Evolutionary conservation across 1,139 yeast genomes (phyloP), one percentile per base, ranked within the genome.

Genomic region (Debaryomyces sp.): DNA sequence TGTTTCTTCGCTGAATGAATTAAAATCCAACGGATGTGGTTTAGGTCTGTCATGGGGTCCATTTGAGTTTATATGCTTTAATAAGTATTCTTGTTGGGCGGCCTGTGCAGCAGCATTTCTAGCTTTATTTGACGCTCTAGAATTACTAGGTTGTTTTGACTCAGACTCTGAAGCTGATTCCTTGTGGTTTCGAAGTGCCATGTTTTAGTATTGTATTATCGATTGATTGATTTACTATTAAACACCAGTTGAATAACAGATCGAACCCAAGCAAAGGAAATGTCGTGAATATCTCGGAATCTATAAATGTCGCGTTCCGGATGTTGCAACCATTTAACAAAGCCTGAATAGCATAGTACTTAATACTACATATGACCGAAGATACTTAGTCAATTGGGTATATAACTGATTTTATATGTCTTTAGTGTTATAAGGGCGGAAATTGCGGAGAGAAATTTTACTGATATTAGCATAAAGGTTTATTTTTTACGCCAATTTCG

Each of bases 61-160:
- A 58, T 84, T 84, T 9, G 86, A 79, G 59, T 83, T 75, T 43
- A 84, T 82, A 55, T 84, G 87, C 54, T 78, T 80, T 21, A 82
- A 73, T 9, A 84, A 66, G 47, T 71, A 80, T 54, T 80, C 83
- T 54, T 82, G 86, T 54, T 83, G 88, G 2, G 85, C 84, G 36
- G 82, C 85, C 34, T 78, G 79, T 0, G 81, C 77, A 6, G 80
- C 78, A 40, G 81, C 80, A 52, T 76, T 78, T 50, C 82, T 73
- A 2, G 82, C 81, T 55, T 81, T 81, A 37, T 81, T 75, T 3
- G 81, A 73, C 0, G 80, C 68, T 52, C 84, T 64, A 2, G 70
- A 58, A 6, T 61, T 57, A 9, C 56, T 47, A 3, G 60, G 57
- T n/a, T 61, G 59, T 49, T 64, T 70, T 10, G 75, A 56, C 51